Evolutionary conservation across 192 early-diverging fungal species (phyloP), one percentile per base, ranked within the genome.

Genomic region (Allomyces macrogynus): DNA sequence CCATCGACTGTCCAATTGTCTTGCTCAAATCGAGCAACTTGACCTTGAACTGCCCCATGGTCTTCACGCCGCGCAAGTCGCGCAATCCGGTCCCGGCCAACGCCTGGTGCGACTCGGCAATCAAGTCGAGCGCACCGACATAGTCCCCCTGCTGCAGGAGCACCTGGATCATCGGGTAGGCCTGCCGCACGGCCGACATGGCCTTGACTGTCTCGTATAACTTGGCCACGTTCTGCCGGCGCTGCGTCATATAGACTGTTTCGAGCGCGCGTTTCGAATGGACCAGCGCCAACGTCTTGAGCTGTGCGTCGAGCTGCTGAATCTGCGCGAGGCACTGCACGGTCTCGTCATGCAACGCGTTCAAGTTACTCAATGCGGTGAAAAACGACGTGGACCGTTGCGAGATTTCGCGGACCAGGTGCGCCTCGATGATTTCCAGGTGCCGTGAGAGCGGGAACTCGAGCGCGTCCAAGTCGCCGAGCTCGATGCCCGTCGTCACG

Each of bases 381-480:
- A 99, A 99, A 69, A 99, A 99, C 0, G 95, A 92, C 10, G 86
- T 82, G n/a, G 91, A 93, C 24, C 95, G 76, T 23, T 84, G 81
- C 40, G 92, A 92, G 57, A 99, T 99, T 70, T 99, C 96, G 61
- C 85, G 86, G 23, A 93, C 85, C 25, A 99, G 72, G 66, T 97
- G 92, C 3, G 89, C 85, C 70, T 99, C 95, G 3, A 97, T 90
- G 0, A 87, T 88, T 70, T 99, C 96, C 66, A 92, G 77, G 67
- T 92, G 91, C 64, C 86, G 81, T 0, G 91, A 88, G 32, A 99
- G 76, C 25, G 90, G 87, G 49, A 95, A 91, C 75, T 97, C 93
- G 62, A 97, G 77, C 12, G 82, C 78, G 10, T 75, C 76, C 65
- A 87, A 87, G 14, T 84, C 80, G 18, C 79, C 78, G 7, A 81